phyloP scores from a whole-genome alignment of 768 basidiomycete species.

The Russula compacta region DNA sequence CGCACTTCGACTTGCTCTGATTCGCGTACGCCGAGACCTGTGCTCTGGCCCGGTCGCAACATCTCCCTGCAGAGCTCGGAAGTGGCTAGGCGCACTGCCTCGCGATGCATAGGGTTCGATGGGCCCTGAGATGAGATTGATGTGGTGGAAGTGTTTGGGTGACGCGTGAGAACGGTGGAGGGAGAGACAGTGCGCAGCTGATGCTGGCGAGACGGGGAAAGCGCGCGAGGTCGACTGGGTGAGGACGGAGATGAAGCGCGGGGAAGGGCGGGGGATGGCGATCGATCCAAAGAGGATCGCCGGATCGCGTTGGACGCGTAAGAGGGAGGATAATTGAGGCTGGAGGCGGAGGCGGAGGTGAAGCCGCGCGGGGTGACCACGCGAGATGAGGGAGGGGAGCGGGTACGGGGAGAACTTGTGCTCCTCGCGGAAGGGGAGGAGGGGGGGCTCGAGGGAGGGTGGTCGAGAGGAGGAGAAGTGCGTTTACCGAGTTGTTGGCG shows the following conservation, averaged over 20 bases:
- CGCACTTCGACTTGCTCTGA: conserved; percentile 73
- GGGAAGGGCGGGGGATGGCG: conserved; percentile 35
- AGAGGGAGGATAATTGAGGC: conserved; percentile 29
- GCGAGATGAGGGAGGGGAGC: conserved; percentile 29
- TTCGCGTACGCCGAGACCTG: conserved; percentile 43
- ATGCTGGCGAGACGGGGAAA: conserved; percentile 3
- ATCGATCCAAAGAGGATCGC: conserved; percentile 24
- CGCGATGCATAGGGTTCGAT: conserved; percentile 52
- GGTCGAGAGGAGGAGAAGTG: conserved; percentile 30
- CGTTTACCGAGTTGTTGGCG: conserved; percentile 27
- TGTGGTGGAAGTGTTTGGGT: conserved; percentile 50
- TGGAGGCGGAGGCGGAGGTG: conserved; percentile 42
- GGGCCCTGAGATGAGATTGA: conserved; percentile 36
- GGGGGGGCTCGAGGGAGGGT: conserved; percentile 34
- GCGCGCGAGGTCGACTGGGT: conserved; percentile 2
- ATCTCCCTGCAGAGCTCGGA: conserved; percentile 60
- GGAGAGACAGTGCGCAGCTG: conserved; percentile 26
- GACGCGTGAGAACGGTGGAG: conserved; percentile 36
- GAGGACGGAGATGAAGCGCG: conserved; percentile 19
- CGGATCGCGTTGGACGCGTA: conserved; percentile 26
- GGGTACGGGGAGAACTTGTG: conserved; percentile 1
- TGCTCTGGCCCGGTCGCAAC: conserved; percentile 48
- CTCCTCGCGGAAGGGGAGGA: conserved; percentile 31
- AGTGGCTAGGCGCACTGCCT: conserved; percentile 56
- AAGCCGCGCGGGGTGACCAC: conserved; percentile 37